phyloP scores from a whole-genome alignment of 2,329 filamentous ascomycete species.

The Grosmannia clavigera region DNA sequence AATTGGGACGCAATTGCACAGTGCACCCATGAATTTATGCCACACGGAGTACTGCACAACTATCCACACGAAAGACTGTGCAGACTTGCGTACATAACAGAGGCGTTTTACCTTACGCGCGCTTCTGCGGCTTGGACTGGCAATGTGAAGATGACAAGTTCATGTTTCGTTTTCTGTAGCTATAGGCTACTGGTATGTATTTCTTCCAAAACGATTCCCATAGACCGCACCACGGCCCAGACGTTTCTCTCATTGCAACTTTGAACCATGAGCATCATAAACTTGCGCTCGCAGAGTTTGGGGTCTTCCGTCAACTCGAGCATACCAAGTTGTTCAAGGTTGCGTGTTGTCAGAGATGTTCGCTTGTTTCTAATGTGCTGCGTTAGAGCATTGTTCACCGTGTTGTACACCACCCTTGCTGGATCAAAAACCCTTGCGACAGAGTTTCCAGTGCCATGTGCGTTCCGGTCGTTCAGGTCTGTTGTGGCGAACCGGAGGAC shows the following conservation, averaged over 20 bases:
- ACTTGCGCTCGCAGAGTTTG: slow-evolving; percentile 3
- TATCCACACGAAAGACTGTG: no score
- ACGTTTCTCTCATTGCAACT: slow-evolving; percentile 5
- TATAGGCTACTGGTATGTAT: not conserved
- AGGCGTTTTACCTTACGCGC: no score
- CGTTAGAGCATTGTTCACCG: not conserved
- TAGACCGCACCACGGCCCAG: slow-evolving; percentile 1
- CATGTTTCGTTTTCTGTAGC: not conserved
- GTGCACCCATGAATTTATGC: no score
- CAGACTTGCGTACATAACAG: no score
- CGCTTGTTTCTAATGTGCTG: slow-evolving; percentile 1
- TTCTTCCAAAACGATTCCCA: slow-evolving; percentile 1
- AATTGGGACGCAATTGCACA: no score
- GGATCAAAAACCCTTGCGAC: not conserved
- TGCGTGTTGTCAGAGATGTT: not conserved
- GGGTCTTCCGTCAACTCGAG: slow-evolving; percentile 5
- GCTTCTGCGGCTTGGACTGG: no score
- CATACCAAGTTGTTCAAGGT: slow-evolving; percentile 1
- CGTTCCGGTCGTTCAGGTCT: not conserved
- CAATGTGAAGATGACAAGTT: not conserved
- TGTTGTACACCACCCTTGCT: not conserved
- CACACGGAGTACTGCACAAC: no score
- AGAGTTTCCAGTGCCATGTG: not conserved
- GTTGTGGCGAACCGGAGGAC: slow-evolving; percentile 3
- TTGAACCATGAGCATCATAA: slow-evolving; percentile 6